Evolutionary conservation across 2,329 filamentous ascomycete genomes (phyloP), one percentile per base, ranked within the genome.

Genomic region (Colletotrichum sp.): DNA sequence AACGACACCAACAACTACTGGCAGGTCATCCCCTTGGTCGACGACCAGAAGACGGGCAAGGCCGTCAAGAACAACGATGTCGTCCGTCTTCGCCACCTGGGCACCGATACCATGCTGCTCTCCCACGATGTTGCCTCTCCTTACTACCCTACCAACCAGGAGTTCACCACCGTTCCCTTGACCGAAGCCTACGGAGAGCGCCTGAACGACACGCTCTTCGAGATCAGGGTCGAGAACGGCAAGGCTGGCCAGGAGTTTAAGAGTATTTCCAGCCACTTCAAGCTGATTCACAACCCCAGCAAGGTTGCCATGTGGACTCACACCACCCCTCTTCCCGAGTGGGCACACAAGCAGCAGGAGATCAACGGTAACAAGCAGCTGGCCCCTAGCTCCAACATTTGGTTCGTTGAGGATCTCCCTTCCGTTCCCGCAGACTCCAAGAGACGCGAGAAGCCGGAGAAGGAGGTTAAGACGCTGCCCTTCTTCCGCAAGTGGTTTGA

Each of bases 241-340:
- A 98, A 98, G 86, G 83, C 89, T 59, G 90, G 90, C 30, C 94
- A 96, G 82, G 93, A 96, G 73, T 98, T 99, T 89, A 96, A 95
- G 88, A 96, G 94, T 77, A 91, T 98, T 83, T 93, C 96, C 12
- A 94, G 95, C 77, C 94, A 98, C 86, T 98, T 99, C 91, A 99
- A 98, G 87, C 91, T 99, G 76, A 92, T 99, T 80, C 97, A 99
- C 85, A 92, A 94, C 82, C 96, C 96, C 9, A 98, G 95, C 84
- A 98, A 98, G 85, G 97, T 99, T 67, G 96, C 97, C 79, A 98
- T 99, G 96, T 99, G 97, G 97, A 99, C 97, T 32, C 96, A 99
- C 85, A 94, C 94, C 43, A 97, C 93, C 75, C 95, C 97, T 66
- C 92, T 99, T n/a, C 97, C 97, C 6, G 97, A 99, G 6, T 99